phyloP scores from a whole-genome alignment of 1,139 yeast genomes.

The Suzukiozyma palmioleophila region DNA sequence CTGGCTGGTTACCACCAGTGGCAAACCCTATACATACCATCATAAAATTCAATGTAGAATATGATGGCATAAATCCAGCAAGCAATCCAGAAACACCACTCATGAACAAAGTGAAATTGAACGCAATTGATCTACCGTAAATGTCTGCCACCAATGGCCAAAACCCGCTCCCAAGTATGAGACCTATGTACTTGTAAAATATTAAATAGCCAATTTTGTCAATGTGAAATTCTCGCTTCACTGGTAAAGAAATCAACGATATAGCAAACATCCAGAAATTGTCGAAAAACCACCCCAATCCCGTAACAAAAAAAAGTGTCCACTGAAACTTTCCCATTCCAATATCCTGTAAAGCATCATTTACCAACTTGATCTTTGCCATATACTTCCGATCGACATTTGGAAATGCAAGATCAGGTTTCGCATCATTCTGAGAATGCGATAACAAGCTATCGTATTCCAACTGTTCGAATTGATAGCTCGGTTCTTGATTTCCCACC shows the following conservation, averaged over 20 bases:
- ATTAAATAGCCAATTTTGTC: constrained; percentile 9
- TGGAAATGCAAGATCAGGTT: constrained; percentile 1
- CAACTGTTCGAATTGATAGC: no score
- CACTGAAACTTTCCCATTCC: constrained; percentile 16
- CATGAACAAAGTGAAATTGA: constrained; percentile 14
- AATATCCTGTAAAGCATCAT: constrained; percentile 14
- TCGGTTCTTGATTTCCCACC: no score
- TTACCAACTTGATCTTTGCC: constrained; percentile 10
- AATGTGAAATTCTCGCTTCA: constrained; percentile 7
- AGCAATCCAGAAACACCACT: constrained; percentile 13
- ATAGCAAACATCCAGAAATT: constrained; percentile 16
- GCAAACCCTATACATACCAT: constrained; percentile 15
- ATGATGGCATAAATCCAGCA: constrained; percentile 15
- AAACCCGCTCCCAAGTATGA: constrained; percentile 11
- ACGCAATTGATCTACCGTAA: constrained; percentile 17
- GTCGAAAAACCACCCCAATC: constrained; percentile 19
- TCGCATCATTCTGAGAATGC: background rate
- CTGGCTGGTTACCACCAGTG: constrained; percentile 17
- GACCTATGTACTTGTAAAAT: constrained; percentile 9
- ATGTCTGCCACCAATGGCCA: constrained; percentile 16
- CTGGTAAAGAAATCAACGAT: constrained; percentile 11
- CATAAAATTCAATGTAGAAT: constrained; percentile 13
- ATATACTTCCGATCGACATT: constrained; percentile 4
- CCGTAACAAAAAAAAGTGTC: constrained; percentile 17
- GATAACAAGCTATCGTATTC: background rate